Conservation (phyloP, 2,329 filamentous ascomycete genomes). For the Cordyceps cateniannulata region DNA sequence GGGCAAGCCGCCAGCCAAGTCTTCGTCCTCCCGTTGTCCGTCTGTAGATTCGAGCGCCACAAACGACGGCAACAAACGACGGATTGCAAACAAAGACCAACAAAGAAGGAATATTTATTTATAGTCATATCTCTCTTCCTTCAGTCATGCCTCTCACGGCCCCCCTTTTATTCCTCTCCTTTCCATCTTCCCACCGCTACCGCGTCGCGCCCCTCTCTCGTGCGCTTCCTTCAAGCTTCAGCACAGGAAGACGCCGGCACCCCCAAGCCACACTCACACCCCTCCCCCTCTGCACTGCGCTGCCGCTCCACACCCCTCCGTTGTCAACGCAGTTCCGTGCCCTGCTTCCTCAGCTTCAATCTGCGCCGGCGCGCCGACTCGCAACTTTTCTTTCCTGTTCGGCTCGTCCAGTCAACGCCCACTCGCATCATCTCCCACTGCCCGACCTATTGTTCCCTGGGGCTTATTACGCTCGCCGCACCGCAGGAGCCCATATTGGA, state of each 20-base stretch:
- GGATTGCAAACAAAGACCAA: background rate
- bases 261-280: background rate
- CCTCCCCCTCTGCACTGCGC: background rate
- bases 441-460: background rate
- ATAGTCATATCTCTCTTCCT: background rate
- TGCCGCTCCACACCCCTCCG: slow-evolving; percentile 1
- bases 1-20: background rate
- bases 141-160: background rate
- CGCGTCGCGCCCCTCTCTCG: background rate
- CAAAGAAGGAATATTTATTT: background rate
- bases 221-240: background rate
- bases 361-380: slow-evolving; percentile 10
- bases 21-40: background rate
- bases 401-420: background rate
- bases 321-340: slow-evolving; percentile 12
- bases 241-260: slow-evolving; percentile 6
- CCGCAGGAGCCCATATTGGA: background rate
- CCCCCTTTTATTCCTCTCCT: background rate
- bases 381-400: background rate
- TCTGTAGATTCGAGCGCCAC: background rate
- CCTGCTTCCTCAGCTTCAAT: slow-evolving; percentile 14
- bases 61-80: background rate
- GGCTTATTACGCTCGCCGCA: background rate
- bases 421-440: background rate
- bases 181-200: background rate